phyloP scores from a whole-genome alignment of 164 flowering plant genomes.

The Euptelea pleiosperma region DNA sequence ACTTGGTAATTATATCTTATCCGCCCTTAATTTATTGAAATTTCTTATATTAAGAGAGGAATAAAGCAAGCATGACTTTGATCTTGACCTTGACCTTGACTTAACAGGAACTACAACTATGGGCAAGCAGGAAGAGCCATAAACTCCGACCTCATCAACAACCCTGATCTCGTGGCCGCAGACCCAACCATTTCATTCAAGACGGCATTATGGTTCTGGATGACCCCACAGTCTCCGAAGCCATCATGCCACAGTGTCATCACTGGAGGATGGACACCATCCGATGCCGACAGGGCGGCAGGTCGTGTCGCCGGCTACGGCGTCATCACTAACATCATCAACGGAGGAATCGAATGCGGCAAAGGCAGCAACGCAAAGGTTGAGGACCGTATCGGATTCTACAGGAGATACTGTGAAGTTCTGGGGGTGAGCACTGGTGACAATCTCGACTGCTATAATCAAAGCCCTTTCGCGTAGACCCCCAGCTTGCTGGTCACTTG shows the following conservation, averaged over 20 bases:
- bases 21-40: neutral
- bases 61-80: neutral
- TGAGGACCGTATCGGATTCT: too few species aligned
- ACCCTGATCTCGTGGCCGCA: constrained; percentile 20
- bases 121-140: constrained; percentile 19
- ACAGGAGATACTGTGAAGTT: too few species aligned
- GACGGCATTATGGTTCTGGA: constrained; percentile 29
- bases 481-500: too few species aligned
- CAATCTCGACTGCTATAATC: too few species aligned
- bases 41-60: neutral
- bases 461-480: too few species aligned
- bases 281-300: constrained; percentile 13
- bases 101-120: constrained; percentile 24
- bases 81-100: neutral
- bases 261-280: constrained; percentile 12
- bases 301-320: constrained; percentile 22
- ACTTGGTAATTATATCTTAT: constrained; percentile 31
- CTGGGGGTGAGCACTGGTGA: too few species aligned
- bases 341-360: constrained; percentile 22
- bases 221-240: constrained; percentile 16
- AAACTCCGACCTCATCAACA: constrained; percentile 12
- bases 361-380: constrained; percentile 3
- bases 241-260: constrained; percentile 19
- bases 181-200: constrained; percentile 18
- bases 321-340: constrained; percentile 20